Base-by-base conservation (phyloP, 179 eudicot genomes). In the Spinacia oleracea region DNA sequence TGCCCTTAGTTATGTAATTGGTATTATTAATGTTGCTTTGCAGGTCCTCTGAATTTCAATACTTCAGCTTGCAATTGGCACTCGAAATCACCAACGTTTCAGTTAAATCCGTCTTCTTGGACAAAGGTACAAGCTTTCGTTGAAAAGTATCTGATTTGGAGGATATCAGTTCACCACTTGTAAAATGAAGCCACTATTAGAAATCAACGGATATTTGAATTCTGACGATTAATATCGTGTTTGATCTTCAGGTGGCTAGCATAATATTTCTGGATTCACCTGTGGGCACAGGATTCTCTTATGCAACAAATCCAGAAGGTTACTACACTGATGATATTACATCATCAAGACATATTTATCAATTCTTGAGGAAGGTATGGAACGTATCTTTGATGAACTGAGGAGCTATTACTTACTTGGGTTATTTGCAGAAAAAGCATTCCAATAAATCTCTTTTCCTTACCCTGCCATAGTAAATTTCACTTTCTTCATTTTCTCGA, bases 201-300 rank as follows among this genome's bases (percentile, higher is more conserved):
- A 3, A 70, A 43, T 64, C 7, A 8, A 25, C 18, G 46, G 34
- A 70, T 70, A 16, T 3, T 15, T 46, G 6, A 25, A 70, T 46
- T 7, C 21, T 43, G 32, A 40, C 0, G 6, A 64, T 23, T 64
- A 7, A 7, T 18, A 11, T 60, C 42, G 18, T 32, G 5, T 23
- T 53, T 68, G 40, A 58, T 76, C 56, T 32, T 64, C 69, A 89
- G 91, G 79, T 77, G 21, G 83, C 87, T 0, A 89, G 77, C 72
- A 78, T 87, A 34, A 83, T 89, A 18, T 87, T 89, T 56, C 12
- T 89, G 34, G 89, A 89, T 78, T 77, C 77, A 66, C 89, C 91
- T 0, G 89, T 87, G 62, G 87, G 91, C 63, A 83, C 88, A 21
- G 91, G 91, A 18, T 89, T 89, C 40, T 89, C 91, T 23, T 89